Evolutionary conservation across 257 asterid species (phyloP).

Genomic region (Misopates orontium): DNA sequence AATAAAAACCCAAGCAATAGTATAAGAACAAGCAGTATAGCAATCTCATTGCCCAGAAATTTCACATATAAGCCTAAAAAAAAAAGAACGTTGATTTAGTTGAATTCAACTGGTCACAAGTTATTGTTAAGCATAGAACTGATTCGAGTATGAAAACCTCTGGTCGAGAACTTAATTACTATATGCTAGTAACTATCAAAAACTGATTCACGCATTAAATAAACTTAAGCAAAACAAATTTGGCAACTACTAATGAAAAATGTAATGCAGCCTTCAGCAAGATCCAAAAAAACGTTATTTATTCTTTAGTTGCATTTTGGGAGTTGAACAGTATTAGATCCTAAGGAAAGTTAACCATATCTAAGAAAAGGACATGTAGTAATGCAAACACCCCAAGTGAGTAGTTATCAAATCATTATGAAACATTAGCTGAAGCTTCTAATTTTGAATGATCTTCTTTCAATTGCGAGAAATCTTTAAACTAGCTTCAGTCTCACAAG

Average conservation of each 20-base stretch:
- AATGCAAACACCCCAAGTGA: too few species aligned
- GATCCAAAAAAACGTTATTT: too few species aligned
- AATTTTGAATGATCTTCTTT: neutral
- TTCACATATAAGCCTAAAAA: neutral
- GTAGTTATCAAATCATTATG: too few species aligned
- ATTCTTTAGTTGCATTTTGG: neutral
- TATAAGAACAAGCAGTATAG: too few species aligned
- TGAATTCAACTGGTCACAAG: too few species aligned
- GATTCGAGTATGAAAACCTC: neutral
- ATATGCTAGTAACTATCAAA: neutral
- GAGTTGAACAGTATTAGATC: too few species aligned
- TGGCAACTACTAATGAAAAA: neutral
- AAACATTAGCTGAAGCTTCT: too few species aligned
- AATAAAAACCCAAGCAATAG: too few species aligned
- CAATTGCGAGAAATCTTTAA: neutral
- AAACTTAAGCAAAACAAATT: neutral
- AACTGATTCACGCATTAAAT: slow-evolving; percentile 1
- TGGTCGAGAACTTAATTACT: neutral
- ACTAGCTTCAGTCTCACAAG: neutral
- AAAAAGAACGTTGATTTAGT: neutral
- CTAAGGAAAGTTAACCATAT: too few species aligned
- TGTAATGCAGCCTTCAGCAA: neutral
- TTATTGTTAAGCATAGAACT: too few species aligned
- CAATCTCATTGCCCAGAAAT: neutral
- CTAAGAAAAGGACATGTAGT: too few species aligned